Evolutionary conservation across 2,329 filamentous ascomycete genomes (phyloP).

Genomic region (Verticillium longisporum): DNA sequence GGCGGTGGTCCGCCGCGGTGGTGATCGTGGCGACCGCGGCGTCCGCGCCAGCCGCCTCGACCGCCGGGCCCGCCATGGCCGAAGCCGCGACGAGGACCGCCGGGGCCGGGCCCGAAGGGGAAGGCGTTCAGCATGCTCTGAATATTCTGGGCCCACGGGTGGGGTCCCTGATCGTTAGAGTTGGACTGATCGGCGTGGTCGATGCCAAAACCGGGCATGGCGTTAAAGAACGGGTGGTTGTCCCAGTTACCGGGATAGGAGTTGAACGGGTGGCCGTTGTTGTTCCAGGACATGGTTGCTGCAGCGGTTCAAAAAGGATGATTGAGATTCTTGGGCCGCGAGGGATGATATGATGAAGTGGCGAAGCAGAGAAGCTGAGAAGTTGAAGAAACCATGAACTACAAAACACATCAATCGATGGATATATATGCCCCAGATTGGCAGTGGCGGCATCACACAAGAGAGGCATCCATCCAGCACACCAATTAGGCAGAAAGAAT

Average conservation of each 20-base stretch:
- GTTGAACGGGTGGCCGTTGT: constrained; percentile 17
- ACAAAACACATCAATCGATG: background rate
- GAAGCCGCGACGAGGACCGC: constrained; percentile 1
- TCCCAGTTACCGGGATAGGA: constrained; percentile 18
- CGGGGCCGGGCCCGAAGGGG: background rate
- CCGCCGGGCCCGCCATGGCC: constrained; percentile 4
- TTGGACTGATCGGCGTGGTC: constrained; percentile 1
- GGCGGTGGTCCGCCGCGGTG: constrained; percentile 11
- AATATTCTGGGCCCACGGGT: background rate
- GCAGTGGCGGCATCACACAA: background rate
- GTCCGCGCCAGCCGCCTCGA: constrained; percentile 5
- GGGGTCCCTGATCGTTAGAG: background rate
- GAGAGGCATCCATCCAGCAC: background rate
- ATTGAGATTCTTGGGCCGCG: background rate
- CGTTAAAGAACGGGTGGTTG: background rate
- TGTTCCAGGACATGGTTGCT: constrained; percentile 10
- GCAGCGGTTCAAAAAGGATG: background rate
- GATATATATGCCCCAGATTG: background rate
- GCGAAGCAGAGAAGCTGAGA: constrained; percentile 4
- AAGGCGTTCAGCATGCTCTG: background rate
- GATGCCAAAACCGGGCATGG: constrained; percentile 7
- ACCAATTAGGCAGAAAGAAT: background rate
- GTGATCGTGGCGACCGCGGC: constrained; percentile 9
- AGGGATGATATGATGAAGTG: background rate
- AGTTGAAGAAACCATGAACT: background rate